These are phyloP conservation scores for Nemania sp. DNA, from an alignment of 2,329 filamentous ascomycete species.

Conservation along the genomic window DNA sequence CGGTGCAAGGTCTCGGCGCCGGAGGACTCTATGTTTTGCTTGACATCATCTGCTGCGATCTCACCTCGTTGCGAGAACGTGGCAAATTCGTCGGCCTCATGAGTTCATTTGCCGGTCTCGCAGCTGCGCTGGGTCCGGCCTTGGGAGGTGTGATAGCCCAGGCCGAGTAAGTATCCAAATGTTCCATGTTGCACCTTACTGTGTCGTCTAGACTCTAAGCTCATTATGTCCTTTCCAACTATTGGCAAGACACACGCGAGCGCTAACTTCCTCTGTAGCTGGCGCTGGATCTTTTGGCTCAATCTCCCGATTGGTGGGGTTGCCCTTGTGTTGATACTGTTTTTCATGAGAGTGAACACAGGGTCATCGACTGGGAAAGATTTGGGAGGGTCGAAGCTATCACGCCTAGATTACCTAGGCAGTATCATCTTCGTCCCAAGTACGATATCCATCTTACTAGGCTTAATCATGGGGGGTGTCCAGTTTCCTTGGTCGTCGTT, in stretches of 20 bases:
- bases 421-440: neutral
- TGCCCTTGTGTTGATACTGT: neutral
- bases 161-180: neutral
- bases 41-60: conserved; percentile 52
- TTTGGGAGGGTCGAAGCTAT: neutral
- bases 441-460: neutral
- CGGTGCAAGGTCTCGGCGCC: conserved; percentile 47
- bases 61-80: conserved; percentile 50
- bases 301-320: neutral
- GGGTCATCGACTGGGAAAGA: too few species aligned
- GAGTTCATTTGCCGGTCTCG: conserved; percentile 37
- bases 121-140: conserved; percentile 36
- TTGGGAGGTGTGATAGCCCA: conserved; percentile 28
- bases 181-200: too few species aligned
- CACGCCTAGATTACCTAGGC: neutral
- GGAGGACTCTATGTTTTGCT: conserved; percentile 41
- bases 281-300: neutral
- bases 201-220: too few species aligned
- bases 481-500: neutral
- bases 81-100: conserved; percentile 44
- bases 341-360: neutral
- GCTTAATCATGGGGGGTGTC: neutral
- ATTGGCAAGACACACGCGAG: too few species aligned
- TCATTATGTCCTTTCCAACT: too few species aligned
- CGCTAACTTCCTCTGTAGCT: neutral